phyloP scores from a whole-genome alignment of 2,329 filamentous ascomycete genomes.

The Trichoderma afroharzianum region DNA sequence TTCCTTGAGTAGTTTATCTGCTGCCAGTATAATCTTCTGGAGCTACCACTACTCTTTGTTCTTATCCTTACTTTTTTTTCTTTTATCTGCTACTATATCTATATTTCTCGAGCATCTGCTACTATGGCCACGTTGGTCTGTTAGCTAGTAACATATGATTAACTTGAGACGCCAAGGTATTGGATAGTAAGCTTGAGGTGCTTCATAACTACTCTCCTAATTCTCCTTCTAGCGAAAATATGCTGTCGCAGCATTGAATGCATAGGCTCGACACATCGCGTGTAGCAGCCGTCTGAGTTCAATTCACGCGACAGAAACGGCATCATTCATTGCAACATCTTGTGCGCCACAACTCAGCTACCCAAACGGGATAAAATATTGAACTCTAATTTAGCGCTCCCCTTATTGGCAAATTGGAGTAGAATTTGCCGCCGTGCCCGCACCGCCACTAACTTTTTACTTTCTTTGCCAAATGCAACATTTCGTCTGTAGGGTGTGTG shows the following conservation, averaged over 20 bases:
- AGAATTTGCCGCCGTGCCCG: not conserved
- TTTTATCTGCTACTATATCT: no score
- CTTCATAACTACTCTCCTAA: not conserved
- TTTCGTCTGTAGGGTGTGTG: not conserved
- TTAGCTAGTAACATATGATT: no score
- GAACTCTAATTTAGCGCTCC: slow-evolving; percentile 1
- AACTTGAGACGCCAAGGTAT: no score
- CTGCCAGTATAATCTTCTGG: not conserved
- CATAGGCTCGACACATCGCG: not conserved
- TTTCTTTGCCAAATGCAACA: not conserved
- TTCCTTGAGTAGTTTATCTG: not conserved
- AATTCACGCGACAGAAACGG: not conserved
- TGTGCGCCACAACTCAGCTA: not conserved
- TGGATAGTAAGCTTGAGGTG: no score
- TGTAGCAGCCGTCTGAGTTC: not conserved
- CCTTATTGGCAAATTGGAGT: not conserved
- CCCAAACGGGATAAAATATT: slow-evolving; percentile 2
- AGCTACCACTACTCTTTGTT: not conserved
- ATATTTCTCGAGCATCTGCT: no score
- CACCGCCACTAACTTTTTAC: not conserved
- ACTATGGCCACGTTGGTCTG: no score
- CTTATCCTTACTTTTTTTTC: no score
- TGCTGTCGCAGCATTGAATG: not conserved
- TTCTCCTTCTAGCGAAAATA: not conserved
- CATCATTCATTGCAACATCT: not conserved